Conservation (phyloP, 164 flowering plant genomes). For the Aristolochia californica region DNA sequence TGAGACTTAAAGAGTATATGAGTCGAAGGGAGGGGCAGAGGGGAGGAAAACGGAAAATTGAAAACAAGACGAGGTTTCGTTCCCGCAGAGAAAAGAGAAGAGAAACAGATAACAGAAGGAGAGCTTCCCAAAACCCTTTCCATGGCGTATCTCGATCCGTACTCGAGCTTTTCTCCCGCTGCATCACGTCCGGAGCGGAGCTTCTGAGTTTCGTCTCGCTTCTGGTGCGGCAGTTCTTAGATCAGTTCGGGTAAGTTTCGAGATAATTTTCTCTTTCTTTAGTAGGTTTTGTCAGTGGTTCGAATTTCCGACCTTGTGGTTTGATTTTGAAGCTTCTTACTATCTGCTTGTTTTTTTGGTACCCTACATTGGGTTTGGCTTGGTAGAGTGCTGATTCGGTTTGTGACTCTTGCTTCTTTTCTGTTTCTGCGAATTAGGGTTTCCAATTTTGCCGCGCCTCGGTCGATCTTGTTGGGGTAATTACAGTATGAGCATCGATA, state of each 20-base stretch:
- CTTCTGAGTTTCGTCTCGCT: constrained; percentile 5
- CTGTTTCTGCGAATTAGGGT: constrained; percentile 26
- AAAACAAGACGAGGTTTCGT: neutral
- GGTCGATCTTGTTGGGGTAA: constrained; percentile 13
- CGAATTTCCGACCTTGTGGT: constrained; percentile 12
- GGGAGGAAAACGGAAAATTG: neutral
- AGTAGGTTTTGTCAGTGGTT: neutral
- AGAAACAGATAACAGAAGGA: constrained; percentile 1
- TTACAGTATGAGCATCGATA: constrained; percentile 78
- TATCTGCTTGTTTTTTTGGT: constrained; percentile 5
- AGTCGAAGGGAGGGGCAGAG: neutral
- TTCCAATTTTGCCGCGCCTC: constrained; percentile 10
- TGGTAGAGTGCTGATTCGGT: constrained; percentile 7
- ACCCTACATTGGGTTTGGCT: constrained; percentile 30
- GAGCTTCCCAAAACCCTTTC: constrained; percentile 3
- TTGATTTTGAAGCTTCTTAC: constrained; percentile 4
- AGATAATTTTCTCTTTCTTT: too few relatives aligned
- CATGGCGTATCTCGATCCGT: constrained; percentile 24
- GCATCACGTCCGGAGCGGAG: neutral
- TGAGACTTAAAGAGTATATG: neutral
- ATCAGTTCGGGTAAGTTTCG: constrained; percentile 6
- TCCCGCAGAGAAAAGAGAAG: neutral
- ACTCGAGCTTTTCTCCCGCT: neutral
- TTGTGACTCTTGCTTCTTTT: constrained; percentile 6
- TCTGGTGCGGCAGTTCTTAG: constrained; percentile 6